phyloP scores from a whole-genome alignment of 139 green algal species.

The Chlorella sp. region DNA sequence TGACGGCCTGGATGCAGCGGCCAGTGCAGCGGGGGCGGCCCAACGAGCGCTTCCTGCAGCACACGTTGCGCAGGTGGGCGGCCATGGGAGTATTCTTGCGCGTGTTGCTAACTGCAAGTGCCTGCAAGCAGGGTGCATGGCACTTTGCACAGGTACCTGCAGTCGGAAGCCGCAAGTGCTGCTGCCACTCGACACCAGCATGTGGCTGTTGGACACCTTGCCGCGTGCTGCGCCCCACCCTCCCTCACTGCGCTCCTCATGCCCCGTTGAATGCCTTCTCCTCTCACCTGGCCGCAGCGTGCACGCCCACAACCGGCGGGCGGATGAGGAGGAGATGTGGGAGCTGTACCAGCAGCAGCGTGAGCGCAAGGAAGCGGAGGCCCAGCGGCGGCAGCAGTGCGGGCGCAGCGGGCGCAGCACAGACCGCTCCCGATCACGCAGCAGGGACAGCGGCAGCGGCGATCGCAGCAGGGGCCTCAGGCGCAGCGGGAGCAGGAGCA shows the following conservation, averaged over 20 bases:
- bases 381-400: background rate
- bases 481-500: background rate
- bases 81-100: too few species aligned
- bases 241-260: too few species aligned
- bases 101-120: too few species aligned
- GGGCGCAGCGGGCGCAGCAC: background rate
- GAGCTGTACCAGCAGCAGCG: slow-evolving; percentile 48
- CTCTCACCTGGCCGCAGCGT: slow-evolving; percentile 31
- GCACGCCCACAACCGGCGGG: slow-evolving; percentile 54
- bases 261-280: too few species aligned
- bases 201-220: too few species aligned
- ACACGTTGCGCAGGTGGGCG: slow-evolving; percentile 54
- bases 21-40: slow-evolving; percentile 59
- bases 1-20: slow-evolving; percentile 61
- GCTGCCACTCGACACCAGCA: too few species aligned
- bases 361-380: slow-evolving; percentile 45
- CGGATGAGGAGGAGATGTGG: slow-evolving; percentile 72
- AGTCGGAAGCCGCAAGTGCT: too few species aligned
- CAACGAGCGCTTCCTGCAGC: slow-evolving; percentile 80
- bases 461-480: background rate
- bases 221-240: too few species aligned
- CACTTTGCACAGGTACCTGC: too few species aligned
- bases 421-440: background rate
- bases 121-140: too few species aligned
- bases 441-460: background rate